Base-by-base conservation (phyloP, 129 eudicot species). In the Chrysanthemum lavandulifolium region DNA sequence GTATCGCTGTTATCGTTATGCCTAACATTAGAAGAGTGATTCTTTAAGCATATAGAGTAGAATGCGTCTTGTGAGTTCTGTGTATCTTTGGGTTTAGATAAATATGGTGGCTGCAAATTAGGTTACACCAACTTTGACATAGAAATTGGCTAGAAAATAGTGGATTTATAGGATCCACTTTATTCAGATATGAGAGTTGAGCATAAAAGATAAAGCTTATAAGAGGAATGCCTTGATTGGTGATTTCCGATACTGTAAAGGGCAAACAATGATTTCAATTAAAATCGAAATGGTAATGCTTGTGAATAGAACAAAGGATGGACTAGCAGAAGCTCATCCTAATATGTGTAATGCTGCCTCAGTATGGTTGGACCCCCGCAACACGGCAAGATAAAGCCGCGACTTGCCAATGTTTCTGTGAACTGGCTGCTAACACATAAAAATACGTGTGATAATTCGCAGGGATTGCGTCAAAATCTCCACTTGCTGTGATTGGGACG, bases 401-500 rank as follows among this genome's bases (percentile, higher is more conserved):
- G 25, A 23, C 25, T 23, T 23, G 25, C 1, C 25, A 23, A 23
- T 23, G 25, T 23, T 23, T 23, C 25, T 23, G 25, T 19, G 21
- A 19, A 19, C 21, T 1, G 3, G 33, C 33, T 29, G 33, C 3
- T 29, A 29, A 29, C 33, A 29, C 33, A 12, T 7, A 11, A 67
- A 1, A 19, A 47, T 21, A 61, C 4, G 36, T 67, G 2, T 40
- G 40, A 59, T 74, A 33, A 18, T 62, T 57, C 67, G 64, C 86
- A 89, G 96, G 82, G 52, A 86, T 94, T 72, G 98, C 82, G 52
- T 91, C 82, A 45, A 90, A 86, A 69, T 90, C 98, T 72, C 96
- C 89, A 0, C 90, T 94, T 48, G 97, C 97, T 55, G 86, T 94
- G 7, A 73, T 75, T 36, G 98, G 98, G 16, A 94, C 93, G 1